phyloP scores from a whole-genome alignment of 192 early-diverging fungal genomes.

The Coemansia sp. region DNA sequence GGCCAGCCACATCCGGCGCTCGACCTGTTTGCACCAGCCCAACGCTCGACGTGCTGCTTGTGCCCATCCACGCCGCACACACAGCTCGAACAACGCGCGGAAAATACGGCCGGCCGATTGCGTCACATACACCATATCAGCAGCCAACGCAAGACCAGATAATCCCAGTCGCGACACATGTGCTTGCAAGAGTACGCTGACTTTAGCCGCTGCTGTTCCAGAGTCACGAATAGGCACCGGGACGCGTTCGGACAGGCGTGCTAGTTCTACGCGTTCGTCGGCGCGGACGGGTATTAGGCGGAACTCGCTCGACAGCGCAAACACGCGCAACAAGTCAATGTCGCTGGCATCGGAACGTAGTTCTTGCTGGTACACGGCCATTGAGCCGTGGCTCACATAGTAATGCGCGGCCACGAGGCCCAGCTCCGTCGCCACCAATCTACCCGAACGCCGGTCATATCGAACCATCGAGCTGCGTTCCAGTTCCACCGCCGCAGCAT shows the following conservation, averaged over 20 bases:
- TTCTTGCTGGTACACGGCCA: constrained; percentile 93
- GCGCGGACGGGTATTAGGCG: constrained; percentile 91
- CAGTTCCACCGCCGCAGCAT: constrained; percentile 79
- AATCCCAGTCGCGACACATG: constrained; percentile 94
- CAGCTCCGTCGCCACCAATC: constrained; percentile 85
- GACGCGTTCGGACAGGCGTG: constrained; percentile 86
- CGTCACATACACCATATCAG: constrained; percentile 99
- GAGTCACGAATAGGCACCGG: constrained; percentile 93
- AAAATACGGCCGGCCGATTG: constrained; percentile 92
- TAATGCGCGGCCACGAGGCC: constrained; percentile 97
- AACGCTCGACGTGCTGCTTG: constrained; percentile 84
- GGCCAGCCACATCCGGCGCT: constrained; percentile 87
- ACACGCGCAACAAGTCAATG: constrained; percentile 88
- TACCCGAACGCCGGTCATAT: constrained; percentile 91
- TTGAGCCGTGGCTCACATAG: constrained; percentile 89
- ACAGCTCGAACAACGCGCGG: constrained; percentile 97
- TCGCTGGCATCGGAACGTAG: constrained; percentile 87
- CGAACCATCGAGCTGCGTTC: constrained; percentile 93
- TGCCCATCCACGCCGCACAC: constrained; percentile 91
- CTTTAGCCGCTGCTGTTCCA: constrained; percentile 90
- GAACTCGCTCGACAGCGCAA: constrained; percentile 90
- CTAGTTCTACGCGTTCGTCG: constrained; percentile 90
- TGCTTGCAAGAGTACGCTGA: constrained; percentile 90
- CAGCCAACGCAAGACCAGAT: constrained; percentile 91
- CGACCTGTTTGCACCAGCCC: constrained; percentile 97